Evolutionary conservation across 176 grass and related monocot species (phyloP).

Genomic region (Alloteropsis semialata): DNA sequence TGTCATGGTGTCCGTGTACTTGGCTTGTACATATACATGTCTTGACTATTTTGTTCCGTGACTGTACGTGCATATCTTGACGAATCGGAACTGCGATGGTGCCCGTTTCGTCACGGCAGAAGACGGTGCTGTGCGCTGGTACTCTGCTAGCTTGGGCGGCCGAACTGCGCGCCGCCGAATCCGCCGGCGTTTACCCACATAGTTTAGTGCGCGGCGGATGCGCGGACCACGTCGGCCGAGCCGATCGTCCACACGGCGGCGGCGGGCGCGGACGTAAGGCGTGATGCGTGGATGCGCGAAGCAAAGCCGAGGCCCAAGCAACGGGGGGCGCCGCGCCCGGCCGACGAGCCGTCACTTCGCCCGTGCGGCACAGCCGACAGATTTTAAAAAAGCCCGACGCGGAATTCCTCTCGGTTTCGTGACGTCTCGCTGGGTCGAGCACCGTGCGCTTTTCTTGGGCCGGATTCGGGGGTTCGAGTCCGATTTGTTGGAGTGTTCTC

Average conservation of each 20-base stretch:
- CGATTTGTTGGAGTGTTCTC: conserved; percentile 4
- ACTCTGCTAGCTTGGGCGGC: neutral
- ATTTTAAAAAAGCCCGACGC: neutral
- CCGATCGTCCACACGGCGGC: neutral
- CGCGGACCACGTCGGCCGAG: neutral
- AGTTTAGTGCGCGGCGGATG: neutral
- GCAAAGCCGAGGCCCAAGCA: conserved; percentile 18
- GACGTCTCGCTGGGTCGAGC: neutral
- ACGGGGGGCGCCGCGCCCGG: neutral
- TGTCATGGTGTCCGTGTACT: neutral
- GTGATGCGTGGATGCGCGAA: conserved; percentile 25
- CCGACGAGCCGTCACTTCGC: conserved; percentile 7
- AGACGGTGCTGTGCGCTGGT: neutral
- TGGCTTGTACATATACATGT: neutral
- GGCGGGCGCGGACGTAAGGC: conserved; percentile 26
- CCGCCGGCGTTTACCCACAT: neutral
- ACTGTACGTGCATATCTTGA: conserved; percentile 31
- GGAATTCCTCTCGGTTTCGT: neutral
- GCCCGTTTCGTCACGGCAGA: conserved; percentile 28
- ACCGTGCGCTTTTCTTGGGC: conserved; percentile 10
- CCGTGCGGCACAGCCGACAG: neutral
- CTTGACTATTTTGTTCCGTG: neutral
- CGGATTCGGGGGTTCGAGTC: neutral
- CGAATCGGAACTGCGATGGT: conserved; percentile 14
- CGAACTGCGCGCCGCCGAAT: neutral